Base-by-base conservation (phyloP, 768 basidiomycete genomes). In the Amanita phalloides region DNA sequence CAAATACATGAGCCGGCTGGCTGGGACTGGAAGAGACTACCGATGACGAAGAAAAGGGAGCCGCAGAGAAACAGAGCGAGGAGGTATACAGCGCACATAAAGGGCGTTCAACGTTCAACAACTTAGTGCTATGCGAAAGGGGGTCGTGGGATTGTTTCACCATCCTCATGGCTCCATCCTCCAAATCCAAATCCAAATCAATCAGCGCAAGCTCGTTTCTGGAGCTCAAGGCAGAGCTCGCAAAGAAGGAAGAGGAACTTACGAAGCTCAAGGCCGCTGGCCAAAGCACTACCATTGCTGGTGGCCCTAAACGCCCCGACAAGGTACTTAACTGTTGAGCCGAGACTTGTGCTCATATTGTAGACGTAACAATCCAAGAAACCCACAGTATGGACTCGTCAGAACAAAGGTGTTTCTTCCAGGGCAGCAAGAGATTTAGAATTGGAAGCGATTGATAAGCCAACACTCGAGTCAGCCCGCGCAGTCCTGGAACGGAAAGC, bases 191-290 rank as follows among this genome's bases (percentile, higher is more conserved):
- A 61, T 81, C 80, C 13, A 78, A 81, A 35, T 85, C 85, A 6
- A 74, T 88, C 60, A 86, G 79, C 54, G 74, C 83, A 3, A 76
- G 74, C 53, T 88, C 90, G 0, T 87, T 90, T 64, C 77, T 90
- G n/a, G 86, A 90, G 60, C 78, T 93, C 39, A 87, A 85, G 55
- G 82, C 84, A 14, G 82, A 85, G 55, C 72, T 88, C 30, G 65
- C 78, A 14, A 84, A 79, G 60, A 74, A 75, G 51, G 79, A 83
- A 59, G 72, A 76, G 35, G 77, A 79, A 52, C 75, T 83, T 53
- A 54, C 73, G 3, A 79, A 74, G 60, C 72, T 67, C 49, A 88
- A 84, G 58, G 78, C 76, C 9, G 66, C 76, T 11, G 84, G 84
- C 10, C 72, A 73, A 55, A 71, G 69, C 26, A 73, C 69, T 30